Conservation (phyloP, 2,329 filamentous ascomycete genomes). For the Periconia digitata region DNA sequence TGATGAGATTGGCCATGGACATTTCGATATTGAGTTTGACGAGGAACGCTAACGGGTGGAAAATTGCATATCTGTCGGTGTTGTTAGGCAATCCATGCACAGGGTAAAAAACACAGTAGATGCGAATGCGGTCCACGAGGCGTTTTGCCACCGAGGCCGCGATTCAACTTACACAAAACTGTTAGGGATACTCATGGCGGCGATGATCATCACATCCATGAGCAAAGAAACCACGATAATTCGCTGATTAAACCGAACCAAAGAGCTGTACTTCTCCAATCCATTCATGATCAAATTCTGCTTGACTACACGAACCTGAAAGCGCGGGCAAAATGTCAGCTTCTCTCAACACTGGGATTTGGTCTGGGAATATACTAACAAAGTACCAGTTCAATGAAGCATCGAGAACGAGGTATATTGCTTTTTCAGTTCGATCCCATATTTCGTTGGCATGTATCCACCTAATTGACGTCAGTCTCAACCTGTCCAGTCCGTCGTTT, state of each 20-base stretch:
- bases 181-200: conserved; percentile 50
- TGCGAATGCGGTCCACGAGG: conserved; percentile 1
- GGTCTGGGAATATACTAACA: conserved; percentile 49
- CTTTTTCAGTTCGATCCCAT: conserved; percentile 44
- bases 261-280: conserved; percentile 53
- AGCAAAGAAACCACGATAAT: conserved; percentile 53
- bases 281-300: conserved; percentile 51
- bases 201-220: conserved; percentile 55
- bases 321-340: no score
- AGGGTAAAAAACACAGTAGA: background rate
- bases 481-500: no score
- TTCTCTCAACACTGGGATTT: no score
- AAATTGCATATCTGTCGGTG: conserved; percentile 51
- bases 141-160: background rate
- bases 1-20: conserved; percentile 55
- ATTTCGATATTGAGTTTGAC: conserved; percentile 57
- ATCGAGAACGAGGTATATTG: conserved; percentile 41
- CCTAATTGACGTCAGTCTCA: conserved; percentile 8
- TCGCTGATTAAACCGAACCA: conserved; percentile 54
- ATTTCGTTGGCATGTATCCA: conserved; percentile 40
- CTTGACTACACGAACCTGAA: no score
- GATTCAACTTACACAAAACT: conserved; percentile 45
- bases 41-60: conserved; percentile 54
- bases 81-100: no score
- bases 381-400: conserved; percentile 44